Percentiles rank a stretch among this genome's conserved stretches.
phyloP scores from a whole-genome alignment of 176 grass and related monocot genomes.

The Phoenix roebelenii region DNA sequence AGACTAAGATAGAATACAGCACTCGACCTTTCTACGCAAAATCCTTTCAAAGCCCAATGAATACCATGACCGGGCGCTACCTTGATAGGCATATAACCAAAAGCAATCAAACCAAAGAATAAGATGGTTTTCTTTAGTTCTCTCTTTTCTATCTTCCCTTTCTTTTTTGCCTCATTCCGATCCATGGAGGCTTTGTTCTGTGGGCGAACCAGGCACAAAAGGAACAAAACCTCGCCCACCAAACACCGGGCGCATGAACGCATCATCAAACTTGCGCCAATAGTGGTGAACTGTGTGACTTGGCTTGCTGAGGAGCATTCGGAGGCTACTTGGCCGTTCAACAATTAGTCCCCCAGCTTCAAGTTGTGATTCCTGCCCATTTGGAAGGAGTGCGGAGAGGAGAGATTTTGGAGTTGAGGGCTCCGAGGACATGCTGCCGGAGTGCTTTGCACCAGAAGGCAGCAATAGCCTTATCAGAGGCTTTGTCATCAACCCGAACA shows the following conservation, averaged over 20 bases:
- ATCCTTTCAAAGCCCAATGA: too few species aligned
- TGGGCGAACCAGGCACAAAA: constrained; percentile 64
- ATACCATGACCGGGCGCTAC: too few species aligned
- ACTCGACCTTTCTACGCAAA: too few species aligned
- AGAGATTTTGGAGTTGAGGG: constrained; percentile 65
- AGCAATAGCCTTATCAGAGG: constrained; percentile 67
- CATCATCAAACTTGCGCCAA: constrained; percentile 95
- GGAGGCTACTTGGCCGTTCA: constrained; percentile 62
- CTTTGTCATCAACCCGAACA: constrained; percentile 93
- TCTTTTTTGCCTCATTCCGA: constrained; percentile 1
- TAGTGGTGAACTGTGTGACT: constrained; percentile 83
- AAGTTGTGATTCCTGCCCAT: constrained; percentile 37
- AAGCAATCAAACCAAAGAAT: too few species aligned
- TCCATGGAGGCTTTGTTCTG: constrained; percentile 42
- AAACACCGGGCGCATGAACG: constrained; percentile 87
- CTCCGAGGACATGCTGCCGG: constrained; percentile 27
- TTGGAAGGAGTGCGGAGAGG: constrained; percentile 44
- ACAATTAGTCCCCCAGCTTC: constrained; percentile 30
- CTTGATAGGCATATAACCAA: too few species aligned
- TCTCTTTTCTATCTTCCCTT: not conserved
- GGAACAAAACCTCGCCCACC: constrained; percentile 84
- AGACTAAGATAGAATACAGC: too few species aligned
- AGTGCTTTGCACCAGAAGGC: constrained; percentile 15
- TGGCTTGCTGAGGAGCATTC: constrained; percentile 84
- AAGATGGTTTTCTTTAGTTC: too few species aligned